Conservation (phyloP, 2,329 filamentous ascomycete genomes). For the Thelonectria olida region DNA sequence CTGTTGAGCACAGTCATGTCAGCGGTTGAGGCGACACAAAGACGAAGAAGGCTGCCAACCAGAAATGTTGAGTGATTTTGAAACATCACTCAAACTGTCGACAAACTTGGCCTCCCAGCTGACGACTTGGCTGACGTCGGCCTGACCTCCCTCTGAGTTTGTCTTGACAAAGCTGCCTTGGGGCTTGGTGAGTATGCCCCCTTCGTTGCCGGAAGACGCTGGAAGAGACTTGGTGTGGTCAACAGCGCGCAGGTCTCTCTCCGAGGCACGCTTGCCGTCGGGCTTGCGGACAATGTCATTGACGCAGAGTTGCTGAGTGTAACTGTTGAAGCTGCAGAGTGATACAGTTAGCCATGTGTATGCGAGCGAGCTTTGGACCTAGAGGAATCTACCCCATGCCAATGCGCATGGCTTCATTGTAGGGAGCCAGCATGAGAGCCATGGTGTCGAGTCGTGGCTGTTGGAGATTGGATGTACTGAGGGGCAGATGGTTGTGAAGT, state of each 20-base stretch:
- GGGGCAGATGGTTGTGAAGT: background rate
- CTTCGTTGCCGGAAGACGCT: background rate
- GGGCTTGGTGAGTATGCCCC: too few species aligned
- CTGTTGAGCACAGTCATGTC: too few species aligned
- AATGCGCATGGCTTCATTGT: slow-evolving; percentile 16
- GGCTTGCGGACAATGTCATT: slow-evolving; percentile 10
- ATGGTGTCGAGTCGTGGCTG: too few species aligned
- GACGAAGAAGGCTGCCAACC: slow-evolving; percentile 1
- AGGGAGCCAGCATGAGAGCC: slow-evolving; percentile 5
- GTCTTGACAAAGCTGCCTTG: background rate
- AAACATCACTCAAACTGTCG: slow-evolving; percentile 13
- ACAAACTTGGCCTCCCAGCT: slow-evolving; percentile 18
- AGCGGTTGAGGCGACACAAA: too few species aligned
- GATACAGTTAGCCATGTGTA: background rate
- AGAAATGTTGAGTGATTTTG: slow-evolving; percentile 10
- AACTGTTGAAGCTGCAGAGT: slow-evolving; percentile 11
- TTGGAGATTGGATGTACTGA: too few species aligned
- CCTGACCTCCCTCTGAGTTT: slow-evolving; percentile 4
- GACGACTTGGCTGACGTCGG: slow-evolving; percentile 20
- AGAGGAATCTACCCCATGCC: slow-evolving; percentile 12
- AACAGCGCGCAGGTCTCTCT: background rate
- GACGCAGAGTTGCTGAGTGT: slow-evolving; percentile 12
- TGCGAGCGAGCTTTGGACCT: background rate
- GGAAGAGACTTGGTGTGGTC: too few species aligned
- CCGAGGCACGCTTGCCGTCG: background rate